phyloP scores from a whole-genome alignment of 225 moss, liverwort and hornwort genomes.

The Lunularia cruciata region DNA sequence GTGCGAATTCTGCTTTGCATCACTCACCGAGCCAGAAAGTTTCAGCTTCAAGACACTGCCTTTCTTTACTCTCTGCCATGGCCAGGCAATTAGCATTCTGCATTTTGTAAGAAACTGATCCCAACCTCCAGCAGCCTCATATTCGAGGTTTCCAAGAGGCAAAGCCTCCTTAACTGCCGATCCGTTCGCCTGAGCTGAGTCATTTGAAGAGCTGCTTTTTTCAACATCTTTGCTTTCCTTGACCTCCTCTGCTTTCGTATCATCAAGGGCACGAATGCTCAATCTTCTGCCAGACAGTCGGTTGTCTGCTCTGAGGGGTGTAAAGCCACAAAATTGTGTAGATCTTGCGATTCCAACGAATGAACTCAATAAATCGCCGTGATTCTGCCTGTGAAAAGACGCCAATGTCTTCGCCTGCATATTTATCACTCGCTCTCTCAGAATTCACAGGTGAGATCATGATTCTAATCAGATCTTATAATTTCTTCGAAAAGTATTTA shows the following conservation, averaged over 20 bases:
- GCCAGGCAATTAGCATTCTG: constrained; percentile 70
- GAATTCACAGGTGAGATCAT: neutral
- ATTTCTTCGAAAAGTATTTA: neutral
- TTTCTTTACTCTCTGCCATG: constrained; percentile 94
- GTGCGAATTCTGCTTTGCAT: neutral
- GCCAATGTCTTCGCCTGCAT: constrained; percentile 27
- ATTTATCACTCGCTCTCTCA: neutral
- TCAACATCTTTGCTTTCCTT: constrained; percentile 19
- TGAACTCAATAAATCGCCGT: constrained; percentile 1
- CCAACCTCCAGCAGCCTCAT: constrained; percentile 64
- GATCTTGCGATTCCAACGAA: constrained; percentile 7
- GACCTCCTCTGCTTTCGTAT: constrained; percentile 32
- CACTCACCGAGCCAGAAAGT: constrained; percentile 73
- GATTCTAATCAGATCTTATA: too few relatives aligned
- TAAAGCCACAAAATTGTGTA: constrained; percentile 7
- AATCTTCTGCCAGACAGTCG: constrained; percentile 12
- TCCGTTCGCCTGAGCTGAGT: constrained; percentile 42
- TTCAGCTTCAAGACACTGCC: constrained; percentile 89
- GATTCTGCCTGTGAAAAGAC: constrained; percentile 17
- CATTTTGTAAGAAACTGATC: constrained; percentile 54
- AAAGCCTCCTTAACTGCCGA: constrained; percentile 49
- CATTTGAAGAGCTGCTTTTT: constrained; percentile 21
- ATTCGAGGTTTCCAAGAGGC: constrained; percentile 79
- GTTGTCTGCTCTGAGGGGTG: neutral
- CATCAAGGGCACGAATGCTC: constrained; percentile 35